A percentile compares a stretch with the other conserved stretches of the same genome.
These are phyloP conservation scores for Naganishia albida DNA, from an alignment of 1,284 basidiomycete species.

Conservation along the genomic window DNA sequence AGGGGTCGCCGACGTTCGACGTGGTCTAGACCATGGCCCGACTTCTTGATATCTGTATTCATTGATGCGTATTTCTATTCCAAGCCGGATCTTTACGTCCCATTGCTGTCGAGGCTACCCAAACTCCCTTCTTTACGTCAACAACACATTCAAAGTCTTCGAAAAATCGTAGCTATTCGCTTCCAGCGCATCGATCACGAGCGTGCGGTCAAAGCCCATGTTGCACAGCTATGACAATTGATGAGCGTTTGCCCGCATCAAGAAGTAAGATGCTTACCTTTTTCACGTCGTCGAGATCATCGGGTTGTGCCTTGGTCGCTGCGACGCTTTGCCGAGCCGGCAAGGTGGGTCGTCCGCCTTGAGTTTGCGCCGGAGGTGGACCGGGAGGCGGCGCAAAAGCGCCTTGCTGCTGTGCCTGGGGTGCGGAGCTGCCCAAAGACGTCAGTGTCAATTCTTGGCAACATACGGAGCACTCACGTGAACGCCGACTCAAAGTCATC, in stretches of 20 bases:
- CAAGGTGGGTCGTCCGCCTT: slow-evolving; percentile 36
- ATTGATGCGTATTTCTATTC: background rate
- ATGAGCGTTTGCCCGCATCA: slow-evolving; percentile 13
- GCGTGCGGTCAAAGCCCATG: slow-evolving; percentile 51
- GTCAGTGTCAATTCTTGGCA: background rate
- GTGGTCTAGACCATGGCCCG: background rate
- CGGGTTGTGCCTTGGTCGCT: slow-evolving; percentile 42
- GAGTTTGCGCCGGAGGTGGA: slow-evolving; percentile 19
- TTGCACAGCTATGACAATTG: slow-evolving; percentile 44
- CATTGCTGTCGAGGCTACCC: too few species aligned
- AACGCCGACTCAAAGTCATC: slow-evolving; percentile 29
- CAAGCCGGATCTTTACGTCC: too few species aligned
- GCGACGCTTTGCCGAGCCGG: slow-evolving; percentile 43
- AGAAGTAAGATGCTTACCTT: slow-evolving; percentile 42
- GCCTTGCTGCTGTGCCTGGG: slow-evolving; percentile 12
- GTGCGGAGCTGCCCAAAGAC: background rate
- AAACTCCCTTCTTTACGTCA: slow-evolving; percentile 30
- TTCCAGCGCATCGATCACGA: slow-evolving; percentile 51
- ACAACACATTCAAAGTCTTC: slow-evolving; percentile 52
- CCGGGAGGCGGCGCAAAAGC: slow-evolving; percentile 22
- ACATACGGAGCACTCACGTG: slow-evolving; percentile 6
- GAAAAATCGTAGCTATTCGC: slow-evolving; percentile 55
- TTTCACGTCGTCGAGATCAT: slow-evolving; percentile 55
- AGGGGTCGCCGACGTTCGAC: background rate
- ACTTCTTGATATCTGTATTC: background rate